phyloP scores from a whole-genome alignment of 2,329 filamentous ascomycete species.

The Colletotrichum sp. region DNA sequence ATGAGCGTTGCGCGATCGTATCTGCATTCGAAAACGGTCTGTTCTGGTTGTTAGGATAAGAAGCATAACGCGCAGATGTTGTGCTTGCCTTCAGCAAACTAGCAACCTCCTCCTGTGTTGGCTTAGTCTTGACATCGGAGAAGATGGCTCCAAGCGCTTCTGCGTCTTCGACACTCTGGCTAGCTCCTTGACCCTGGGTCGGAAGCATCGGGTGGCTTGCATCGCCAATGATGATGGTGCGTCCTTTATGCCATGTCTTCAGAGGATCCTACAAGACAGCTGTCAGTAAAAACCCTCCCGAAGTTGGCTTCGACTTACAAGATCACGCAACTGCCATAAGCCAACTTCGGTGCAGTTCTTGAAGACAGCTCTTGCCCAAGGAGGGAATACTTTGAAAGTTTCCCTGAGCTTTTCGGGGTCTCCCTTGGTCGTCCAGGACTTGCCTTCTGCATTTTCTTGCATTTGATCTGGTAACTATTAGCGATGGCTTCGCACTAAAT shows the following conservation, averaged over 20 bases:
- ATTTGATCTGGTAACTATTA: constrained; percentile 31
- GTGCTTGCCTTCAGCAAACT: constrained; percentile 15
- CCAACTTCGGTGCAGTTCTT: constrained; percentile 34
- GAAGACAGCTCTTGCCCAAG: constrained; percentile 41
- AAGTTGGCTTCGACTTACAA: constrained; percentile 9
- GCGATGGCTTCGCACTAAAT: not conserved
- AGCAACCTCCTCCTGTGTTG: constrained; percentile 26
- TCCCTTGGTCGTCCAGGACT: constrained; percentile 44
- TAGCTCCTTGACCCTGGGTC: constrained; percentile 46
- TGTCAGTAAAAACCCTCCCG: not conserved
- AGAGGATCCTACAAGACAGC: constrained; percentile 34
- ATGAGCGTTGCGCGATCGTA: constrained; percentile 43
- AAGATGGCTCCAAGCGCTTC: constrained; percentile 38
- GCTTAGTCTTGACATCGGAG: constrained; percentile 21
- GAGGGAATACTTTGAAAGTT: constrained; percentile 44
- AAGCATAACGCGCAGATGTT: not conserved
- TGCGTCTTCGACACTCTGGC: constrained; percentile 46
- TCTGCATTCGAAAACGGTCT: constrained; percentile 29
- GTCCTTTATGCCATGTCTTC: constrained; percentile 32
- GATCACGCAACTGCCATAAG: constrained; percentile 50
- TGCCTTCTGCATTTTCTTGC: constrained; percentile 37
- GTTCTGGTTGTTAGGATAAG: not conserved
- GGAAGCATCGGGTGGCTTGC: constrained; percentile 35
- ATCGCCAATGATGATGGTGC: constrained; percentile 24
- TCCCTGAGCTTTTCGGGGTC: constrained; percentile 38